phyloP scores from a whole-genome alignment of 768 basidiomycete species.

The Russula earlei region DNA sequence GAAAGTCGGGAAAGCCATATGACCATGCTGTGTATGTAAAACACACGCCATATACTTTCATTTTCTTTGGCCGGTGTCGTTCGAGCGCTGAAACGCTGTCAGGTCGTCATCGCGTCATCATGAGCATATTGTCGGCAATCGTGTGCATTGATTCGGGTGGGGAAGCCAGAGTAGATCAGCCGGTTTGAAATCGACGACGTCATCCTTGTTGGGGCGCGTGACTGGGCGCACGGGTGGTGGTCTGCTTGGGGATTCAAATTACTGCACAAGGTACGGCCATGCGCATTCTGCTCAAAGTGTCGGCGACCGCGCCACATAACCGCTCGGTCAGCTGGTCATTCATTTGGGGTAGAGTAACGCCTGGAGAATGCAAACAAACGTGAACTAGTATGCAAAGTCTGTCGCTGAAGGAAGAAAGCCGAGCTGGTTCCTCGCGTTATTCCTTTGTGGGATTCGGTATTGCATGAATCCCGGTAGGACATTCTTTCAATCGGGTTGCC shows the following conservation, averaged over 20 bases:
- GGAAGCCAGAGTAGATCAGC: not conserved
- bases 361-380: not conserved
- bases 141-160: not conserved
- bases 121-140: not conserved
- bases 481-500: not conserved
- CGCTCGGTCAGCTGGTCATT: not conserved
- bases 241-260: not conserved
- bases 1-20: too few relatives aligned
- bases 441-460: not conserved
- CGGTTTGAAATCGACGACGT: conserved; percentile 1
- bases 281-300: not conserved
- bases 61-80: too few relatives aligned
- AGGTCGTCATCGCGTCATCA: too few relatives aligned
- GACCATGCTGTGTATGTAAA: too few relatives aligned
- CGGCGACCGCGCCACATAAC: not conserved
- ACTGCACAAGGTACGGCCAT: not conserved
- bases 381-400: not conserved
- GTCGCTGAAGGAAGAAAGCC: not conserved
- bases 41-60: too few relatives aligned
- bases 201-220: not conserved
- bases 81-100: too few relatives aligned
- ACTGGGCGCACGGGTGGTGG: not conserved
- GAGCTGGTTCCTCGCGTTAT: not conserved
- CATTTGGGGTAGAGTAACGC: not conserved
- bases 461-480: too few relatives aligned